A percentile compares a stretch with the other conserved stretches of the same genome.
Evolutionary conservation across 202 grass and related monocot genomes (phyloP).

Genomic region (Zizania palustris): DNA sequence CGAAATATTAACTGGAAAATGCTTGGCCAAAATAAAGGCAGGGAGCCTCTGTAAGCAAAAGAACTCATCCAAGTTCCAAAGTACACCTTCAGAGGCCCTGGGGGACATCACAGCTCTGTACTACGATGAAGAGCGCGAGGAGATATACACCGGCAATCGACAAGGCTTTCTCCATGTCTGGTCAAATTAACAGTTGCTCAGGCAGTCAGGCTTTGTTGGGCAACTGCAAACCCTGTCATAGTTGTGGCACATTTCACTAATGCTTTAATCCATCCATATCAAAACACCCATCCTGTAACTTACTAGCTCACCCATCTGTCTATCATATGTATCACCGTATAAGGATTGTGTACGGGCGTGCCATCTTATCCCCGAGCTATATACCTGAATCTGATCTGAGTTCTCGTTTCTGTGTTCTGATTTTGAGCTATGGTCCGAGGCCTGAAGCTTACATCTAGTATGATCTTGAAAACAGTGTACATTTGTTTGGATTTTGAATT

Average conservation of each 20-base stretch:
- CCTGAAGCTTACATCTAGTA: not conserved
- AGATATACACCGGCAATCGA: conserved; percentile 70
- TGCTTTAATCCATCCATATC: not conserved
- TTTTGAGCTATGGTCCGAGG: not conserved
- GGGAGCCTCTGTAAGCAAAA: conserved; percentile 41
- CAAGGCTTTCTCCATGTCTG: conserved; percentile 70
- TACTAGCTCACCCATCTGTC: not conserved
- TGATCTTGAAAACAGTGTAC: not conserved
- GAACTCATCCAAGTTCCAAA: conserved; percentile 39
- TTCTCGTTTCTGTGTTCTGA: too few species aligned
- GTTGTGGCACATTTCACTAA: not conserved
- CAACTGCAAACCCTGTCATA: not conserved
- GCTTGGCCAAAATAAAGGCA: conserved; percentile 69
- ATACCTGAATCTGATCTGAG: not conserved
- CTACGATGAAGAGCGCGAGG: conserved; percentile 66
- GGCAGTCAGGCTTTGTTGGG: conserved; percentile 4
- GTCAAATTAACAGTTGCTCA: conserved; percentile 51
- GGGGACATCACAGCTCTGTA: conserved; percentile 60
- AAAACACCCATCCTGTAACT: too few species aligned
- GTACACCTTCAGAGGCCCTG: conserved; percentile 55
- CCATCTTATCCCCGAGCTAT: not conserved
- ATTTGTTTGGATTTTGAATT: not conserved
- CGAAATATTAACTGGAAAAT: conserved; percentile 75
- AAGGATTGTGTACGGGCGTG: too few species aligned
- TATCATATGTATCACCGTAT: not conserved